Base-by-base conservation (phyloP, 2,329 filamentous ascomycete species). In the Gnomoniopsis sp. region DNA sequence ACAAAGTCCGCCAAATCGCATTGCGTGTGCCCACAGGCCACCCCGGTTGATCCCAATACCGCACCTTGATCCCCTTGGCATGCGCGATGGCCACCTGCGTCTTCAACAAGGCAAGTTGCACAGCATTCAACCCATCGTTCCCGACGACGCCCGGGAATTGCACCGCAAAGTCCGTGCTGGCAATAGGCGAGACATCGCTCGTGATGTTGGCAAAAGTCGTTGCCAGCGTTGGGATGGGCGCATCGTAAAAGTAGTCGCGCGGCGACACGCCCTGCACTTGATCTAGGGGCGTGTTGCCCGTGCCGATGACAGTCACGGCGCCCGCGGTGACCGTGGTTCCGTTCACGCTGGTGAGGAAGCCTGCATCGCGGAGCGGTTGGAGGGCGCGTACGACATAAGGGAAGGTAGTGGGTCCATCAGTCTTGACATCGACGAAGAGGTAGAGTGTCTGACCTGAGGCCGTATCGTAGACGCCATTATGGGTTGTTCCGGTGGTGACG, bases 361-460 rank as follows among this genome's bases (percentile, higher is more conserved):
- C 79, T 22, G 74, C 76, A 21, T 80, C 74, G 12, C 85, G 77
- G 6, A 90, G 74, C 2, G 84, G 79, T 55, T 81, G 72, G 0
- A 89, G 75, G 47, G 85, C 80, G 3, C 71, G 63, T 6, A 81
- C 62, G 0, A 87, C 77, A 38, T 77, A 67, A 1, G 77, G 77
- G 73, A 79, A 85, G 3, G 79, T 81, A 33, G 74, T 70, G n/a
- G 71, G 66, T 0, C 79, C 80, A 36, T 78, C 70, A 1, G 79
- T 84, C 72, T 91, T 91, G 68, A 90, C 72, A 69, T 91, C 88
- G 19, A 91, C 78, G 15, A 90, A 77, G 3, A 91, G 75, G 19
- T 83, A 77, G 0, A 89, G 70, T 0, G 82, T 77, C 65, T 83
- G 81, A 3, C 65, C 65, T 0, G 80, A 76, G 60, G 78, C 71